These are phyloP conservation scores for Leucosporidium creatinivorum DNA, from an alignment of 768 basidiomycete genomes.

Conservation along the genomic window DNA sequence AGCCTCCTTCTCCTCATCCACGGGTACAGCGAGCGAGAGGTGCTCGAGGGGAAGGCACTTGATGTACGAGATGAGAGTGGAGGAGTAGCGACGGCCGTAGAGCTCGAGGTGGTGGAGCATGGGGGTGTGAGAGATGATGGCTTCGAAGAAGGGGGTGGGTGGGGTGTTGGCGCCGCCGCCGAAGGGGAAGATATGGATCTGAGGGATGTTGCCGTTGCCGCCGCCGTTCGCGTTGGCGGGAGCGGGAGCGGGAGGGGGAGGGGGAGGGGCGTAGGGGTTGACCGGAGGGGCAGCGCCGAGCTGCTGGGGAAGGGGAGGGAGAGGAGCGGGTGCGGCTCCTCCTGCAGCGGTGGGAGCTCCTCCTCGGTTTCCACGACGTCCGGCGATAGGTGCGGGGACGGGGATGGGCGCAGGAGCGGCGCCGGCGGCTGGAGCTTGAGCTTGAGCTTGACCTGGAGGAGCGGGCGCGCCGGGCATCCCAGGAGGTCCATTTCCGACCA, in stretches of 20 bases:
- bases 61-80: background rate
- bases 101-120: conserved; percentile 16
- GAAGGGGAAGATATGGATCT: background rate
- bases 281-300: too few relatives aligned
- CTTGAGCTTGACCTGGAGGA: background rate
- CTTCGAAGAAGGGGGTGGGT: conserved; percentile 11
- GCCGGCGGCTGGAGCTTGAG: background rate
- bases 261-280: too few relatives aligned
- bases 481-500: too few relatives aligned
- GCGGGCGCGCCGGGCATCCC: background rate
- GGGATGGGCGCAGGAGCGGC: background rate
- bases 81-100: conserved; percentile 7
- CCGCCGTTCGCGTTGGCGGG: too few relatives aligned
- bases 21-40: conserved; percentile 8
- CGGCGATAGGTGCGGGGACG: background rate
- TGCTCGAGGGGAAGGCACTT: background rate
- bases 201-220: background rate
- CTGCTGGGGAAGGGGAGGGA: too few relatives aligned
- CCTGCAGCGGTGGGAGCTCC: background rate
- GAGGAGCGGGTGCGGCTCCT: background rate
- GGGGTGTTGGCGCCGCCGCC: background rate
- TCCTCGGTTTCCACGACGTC: background rate
- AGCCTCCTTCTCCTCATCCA: background rate
- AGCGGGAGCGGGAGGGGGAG: background rate
- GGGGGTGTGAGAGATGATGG: background rate